These are phyloP conservation scores for Ascochyta fabae DNA, from an alignment of 2,329 filamentous ascomycete genomes.

Conservation along the genomic window DNA sequence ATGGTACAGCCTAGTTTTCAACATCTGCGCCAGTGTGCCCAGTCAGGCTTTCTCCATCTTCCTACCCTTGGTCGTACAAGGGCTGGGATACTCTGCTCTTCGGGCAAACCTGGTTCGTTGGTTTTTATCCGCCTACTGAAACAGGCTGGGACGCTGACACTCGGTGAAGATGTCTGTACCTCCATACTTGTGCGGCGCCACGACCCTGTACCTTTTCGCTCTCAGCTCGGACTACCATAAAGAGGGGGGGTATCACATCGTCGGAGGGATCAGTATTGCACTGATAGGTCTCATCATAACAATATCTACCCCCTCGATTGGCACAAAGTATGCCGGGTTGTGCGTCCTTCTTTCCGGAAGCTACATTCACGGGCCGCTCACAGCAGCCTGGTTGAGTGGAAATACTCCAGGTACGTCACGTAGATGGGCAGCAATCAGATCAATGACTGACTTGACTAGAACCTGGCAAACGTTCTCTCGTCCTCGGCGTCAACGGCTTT, in stretches of 20 bases:
- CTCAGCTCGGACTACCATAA: conserved; percentile 4
- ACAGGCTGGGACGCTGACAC: background rate
- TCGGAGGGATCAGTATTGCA: conserved; percentile 53
- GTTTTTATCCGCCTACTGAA: background rate
- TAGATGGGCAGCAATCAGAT: background rate
- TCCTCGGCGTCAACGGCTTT: background rate
- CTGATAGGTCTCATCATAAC: conserved; percentile 17
- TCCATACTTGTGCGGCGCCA: background rate
- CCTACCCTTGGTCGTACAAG: conserved; percentile 56
- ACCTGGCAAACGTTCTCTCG: background rate
- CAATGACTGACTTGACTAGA: background rate
- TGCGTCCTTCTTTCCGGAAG: conserved; percentile 34
- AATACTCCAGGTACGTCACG: conserved; percentile 24
- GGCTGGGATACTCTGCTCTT: conserved; percentile 26
- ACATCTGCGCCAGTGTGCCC: conserved; percentile 53
- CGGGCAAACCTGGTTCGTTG: conserved; percentile 27
- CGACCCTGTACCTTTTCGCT: background rate
- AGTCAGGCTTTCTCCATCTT: conserved; percentile 50
- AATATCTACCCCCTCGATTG: background rate
- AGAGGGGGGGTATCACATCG: conserved; percentile 48
- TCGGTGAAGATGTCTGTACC: background rate
- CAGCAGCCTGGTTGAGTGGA: conserved; percentile 32
- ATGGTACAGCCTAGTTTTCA: conserved; percentile 41
- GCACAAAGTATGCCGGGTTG: conserved; percentile 24
- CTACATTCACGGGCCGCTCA: conserved; percentile 32